These are phyloP conservation scores for Saccharomyces kudriavzevii DNA, from an alignment of 805 yeast genomes.

Conservation along the genomic window DNA sequence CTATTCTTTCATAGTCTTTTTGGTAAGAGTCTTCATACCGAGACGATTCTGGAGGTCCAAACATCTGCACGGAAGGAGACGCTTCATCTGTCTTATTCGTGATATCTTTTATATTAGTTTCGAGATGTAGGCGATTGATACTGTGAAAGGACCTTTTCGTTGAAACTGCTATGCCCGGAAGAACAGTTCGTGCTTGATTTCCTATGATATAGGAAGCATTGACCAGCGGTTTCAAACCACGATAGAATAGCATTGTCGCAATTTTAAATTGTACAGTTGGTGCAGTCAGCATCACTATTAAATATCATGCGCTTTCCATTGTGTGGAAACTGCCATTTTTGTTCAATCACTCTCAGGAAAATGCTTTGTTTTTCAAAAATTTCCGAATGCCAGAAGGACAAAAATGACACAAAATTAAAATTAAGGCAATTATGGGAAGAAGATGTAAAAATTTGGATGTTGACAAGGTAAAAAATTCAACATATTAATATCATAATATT, in stretches of 20 bases:
- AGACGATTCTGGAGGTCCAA: slow-evolving; percentile 49
- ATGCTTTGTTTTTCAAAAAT: neutral
- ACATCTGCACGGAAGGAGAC: slow-evolving; percentile 26
- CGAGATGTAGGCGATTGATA: neutral
- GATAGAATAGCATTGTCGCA: neutral
- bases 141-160: neutral
- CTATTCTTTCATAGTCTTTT: slow-evolving; percentile 63
- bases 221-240: neutral
- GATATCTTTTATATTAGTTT: neutral
- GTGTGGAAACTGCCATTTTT: neutral
- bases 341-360: neutral
- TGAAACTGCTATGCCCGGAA: neutral
- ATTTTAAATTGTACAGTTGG: neutral
- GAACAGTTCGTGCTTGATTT: neutral
- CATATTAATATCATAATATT: neutral
- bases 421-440: too few species aligned
- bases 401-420: neutral
- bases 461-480: neutral
- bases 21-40: slow-evolving; percentile 61
- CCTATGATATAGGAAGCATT: neutral
- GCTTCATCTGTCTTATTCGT: slow-evolving; percentile 3
- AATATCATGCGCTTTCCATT: neutral
- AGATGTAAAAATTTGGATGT: neutral
- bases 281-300: neutral
- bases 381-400: neutral